These are phyloP conservation scores for Coelastrella sp. DNA, from an alignment of 139 green algal species.

Conservation along the genomic window DNA sequence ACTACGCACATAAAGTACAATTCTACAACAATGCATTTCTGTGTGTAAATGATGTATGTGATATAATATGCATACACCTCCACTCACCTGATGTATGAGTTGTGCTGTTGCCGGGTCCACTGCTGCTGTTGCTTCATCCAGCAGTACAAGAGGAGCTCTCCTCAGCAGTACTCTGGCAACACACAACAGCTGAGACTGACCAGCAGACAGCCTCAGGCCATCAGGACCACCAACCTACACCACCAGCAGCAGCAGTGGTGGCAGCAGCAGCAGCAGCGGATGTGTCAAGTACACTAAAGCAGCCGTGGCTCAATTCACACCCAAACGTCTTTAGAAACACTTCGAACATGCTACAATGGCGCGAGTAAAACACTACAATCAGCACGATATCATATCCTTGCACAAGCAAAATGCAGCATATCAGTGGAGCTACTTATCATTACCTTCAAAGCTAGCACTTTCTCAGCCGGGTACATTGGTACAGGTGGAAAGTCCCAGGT, in stretches of 20 bases:
- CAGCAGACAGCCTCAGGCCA: slow-evolving; percentile 54
- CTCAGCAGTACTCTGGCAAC: slow-evolving; percentile 80
- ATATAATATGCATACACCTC: too few species aligned
- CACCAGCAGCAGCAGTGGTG: neutral
- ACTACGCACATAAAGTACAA: too few species aligned
- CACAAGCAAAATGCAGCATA: too few species aligned
- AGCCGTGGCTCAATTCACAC: neutral
- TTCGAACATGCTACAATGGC: neutral
- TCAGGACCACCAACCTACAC: slow-evolving; percentile 16
- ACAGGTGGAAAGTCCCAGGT: slow-evolving; percentile 7
- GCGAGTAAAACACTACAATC: neutral
- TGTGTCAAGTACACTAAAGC: slow-evolving; percentile 39
- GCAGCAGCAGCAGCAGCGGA: neutral
- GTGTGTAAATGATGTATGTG: too few species aligned
- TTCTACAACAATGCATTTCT: too few species aligned
- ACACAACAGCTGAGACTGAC: slow-evolving; percentile 86
- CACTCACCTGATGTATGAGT: slow-evolving; percentile 63
- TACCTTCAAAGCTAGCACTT: slow-evolving; percentile 41
- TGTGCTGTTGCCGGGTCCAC: slow-evolving; percentile 70
- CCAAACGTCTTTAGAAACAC: neutral
- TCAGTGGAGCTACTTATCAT: too few species aligned
- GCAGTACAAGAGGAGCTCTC: slow-evolving; percentile 63
- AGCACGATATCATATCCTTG: neutral
- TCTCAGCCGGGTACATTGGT: neutral
- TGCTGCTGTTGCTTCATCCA: slow-evolving; percentile 79